phyloP scores from a whole-genome alignment of 179 eudicot species.

The Gypsophila paniculata region DNA sequence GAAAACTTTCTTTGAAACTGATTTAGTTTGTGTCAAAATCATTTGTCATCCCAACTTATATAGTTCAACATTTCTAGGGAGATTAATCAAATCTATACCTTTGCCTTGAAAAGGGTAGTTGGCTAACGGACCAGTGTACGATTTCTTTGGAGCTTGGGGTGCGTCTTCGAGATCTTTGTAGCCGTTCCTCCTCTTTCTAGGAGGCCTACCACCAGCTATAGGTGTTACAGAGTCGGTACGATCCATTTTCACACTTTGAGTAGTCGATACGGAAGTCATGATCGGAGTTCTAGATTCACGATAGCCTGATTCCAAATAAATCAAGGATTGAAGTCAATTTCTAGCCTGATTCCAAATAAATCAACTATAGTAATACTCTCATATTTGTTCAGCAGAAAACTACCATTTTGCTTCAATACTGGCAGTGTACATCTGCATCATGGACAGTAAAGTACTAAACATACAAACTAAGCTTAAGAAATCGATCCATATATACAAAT shows the following conservation, averaged over 20 bases:
- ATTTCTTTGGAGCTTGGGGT: slow-evolving; percentile 44
- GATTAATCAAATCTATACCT: neutral
- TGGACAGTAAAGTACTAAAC: too few species aligned
- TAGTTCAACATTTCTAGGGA: neutral
- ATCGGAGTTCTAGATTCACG: slow-evolving; percentile 39
- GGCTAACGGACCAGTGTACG: slow-evolving; percentile 30
- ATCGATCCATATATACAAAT: neutral
- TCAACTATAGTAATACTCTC: neutral
- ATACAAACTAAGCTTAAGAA: too few species aligned
- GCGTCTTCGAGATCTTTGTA: slow-evolving; percentile 34
- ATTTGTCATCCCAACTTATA: neutral
- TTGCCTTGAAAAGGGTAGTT: slow-evolving; percentile 17
- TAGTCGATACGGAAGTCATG: slow-evolving; percentile 40
- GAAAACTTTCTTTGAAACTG: too few species aligned
- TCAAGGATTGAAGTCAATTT: neutral
- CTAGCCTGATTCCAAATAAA: slow-evolving; percentile 24
- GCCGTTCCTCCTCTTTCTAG: slow-evolving; percentile 53
- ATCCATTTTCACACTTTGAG: slow-evolving; percentile 31
- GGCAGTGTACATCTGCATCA: neutral
- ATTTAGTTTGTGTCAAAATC: too few species aligned
- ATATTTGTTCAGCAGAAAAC: neutral
- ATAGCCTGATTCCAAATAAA: slow-evolving; percentile 35
- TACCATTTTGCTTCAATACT: neutral
- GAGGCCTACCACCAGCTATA: slow-evolving; percentile 27
- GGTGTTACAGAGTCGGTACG: slow-evolving; percentile 44